These are phyloP conservation scores for Penicillium turbatum DNA, from an alignment of 495 filamentous ascomycete species.

Conservation along the genomic window DNA sequence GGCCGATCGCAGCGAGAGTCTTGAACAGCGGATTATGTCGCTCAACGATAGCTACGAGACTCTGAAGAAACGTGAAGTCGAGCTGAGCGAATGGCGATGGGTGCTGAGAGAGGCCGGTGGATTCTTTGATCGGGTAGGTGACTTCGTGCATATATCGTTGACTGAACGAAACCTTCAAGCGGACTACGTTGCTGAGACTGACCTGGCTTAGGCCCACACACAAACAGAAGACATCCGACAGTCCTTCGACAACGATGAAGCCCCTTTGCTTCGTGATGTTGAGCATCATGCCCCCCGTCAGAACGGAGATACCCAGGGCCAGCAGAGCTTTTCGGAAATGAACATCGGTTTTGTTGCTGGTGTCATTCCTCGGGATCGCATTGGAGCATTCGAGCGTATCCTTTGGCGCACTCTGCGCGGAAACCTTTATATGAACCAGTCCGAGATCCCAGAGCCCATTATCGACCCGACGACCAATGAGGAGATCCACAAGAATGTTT, in stretches of 20 bases:
- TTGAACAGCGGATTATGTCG: constrained; percentile 86
- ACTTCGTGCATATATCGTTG: background rate
- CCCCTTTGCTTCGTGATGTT: constrained; percentile 76
- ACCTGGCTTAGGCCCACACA: constrained; percentile 62
- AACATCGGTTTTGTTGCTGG: constrained; percentile 99
- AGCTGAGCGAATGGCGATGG: constrained; percentile 97
- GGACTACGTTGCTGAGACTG: constrained; percentile 1
- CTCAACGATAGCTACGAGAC: constrained; percentile 98
- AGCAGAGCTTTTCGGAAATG: constrained; percentile 89
- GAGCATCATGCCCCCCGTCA: constrained; percentile 63
- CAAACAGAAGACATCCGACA: constrained; percentile 95
- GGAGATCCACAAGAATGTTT: constrained; percentile 91
- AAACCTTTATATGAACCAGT: constrained; percentile 99
- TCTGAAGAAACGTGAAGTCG: constrained; percentile 92
- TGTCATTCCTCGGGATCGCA: constrained; percentile 88
- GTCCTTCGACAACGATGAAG: constrained; percentile 82
- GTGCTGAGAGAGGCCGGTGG: constrained; percentile 90
- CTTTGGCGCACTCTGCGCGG: constrained; percentile 94
- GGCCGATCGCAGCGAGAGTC: constrained; percentile 80
- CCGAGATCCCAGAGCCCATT: constrained; percentile 93
- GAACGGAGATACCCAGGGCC: constrained; percentile 66
- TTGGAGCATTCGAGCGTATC: constrained; percentile 93
- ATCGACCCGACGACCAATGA: constrained; percentile 90
- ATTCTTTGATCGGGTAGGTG: constrained; percentile 80
- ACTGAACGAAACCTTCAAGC: constrained; percentile 11